A percentile compares a stretch with the other conserved stretches of the same genome.
phyloP scores from a whole-genome alignment of 176 grass and related monocot species.

The Avena sativa region DNA sequence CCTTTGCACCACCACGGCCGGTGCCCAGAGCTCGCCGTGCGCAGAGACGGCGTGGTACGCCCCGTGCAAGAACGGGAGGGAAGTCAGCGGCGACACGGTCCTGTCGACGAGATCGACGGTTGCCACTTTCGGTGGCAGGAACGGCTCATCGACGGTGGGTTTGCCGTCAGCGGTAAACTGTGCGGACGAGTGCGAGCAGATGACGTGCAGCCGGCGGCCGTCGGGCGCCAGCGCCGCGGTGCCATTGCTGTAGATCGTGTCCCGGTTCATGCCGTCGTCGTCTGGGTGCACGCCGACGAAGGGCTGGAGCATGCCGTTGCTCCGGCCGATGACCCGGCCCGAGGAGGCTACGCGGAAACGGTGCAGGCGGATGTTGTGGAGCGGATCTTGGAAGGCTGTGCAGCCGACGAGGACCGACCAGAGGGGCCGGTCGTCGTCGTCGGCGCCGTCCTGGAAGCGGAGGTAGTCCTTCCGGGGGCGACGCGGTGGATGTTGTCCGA shows the following conservation, averaged over 20 bases:
- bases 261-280: neutral
- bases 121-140: neutral
- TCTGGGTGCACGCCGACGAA: neutral
- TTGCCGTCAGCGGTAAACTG: too few relatives aligned
- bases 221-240: neutral
- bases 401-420: conserved; percentile 18
- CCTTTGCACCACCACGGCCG: neutral
- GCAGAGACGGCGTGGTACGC: neutral
- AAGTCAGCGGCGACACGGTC: neutral
- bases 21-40: neutral
- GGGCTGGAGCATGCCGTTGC: neutral
- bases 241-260: neutral
- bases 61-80: neutral
- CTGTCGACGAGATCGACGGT: neutral
- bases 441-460: neutral
- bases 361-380: neutral
- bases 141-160: too few relatives aligned
- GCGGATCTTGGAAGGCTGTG: neutral
- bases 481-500: neutral
- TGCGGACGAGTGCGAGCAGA: neutral
- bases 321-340: neutral
- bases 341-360: neutral
- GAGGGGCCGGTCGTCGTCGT: neutral
- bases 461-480: neutral
- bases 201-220: neutral